phyloP scores from a whole-genome alignment of 371 early-diverging fungal genomes.

The Haplosporangium sp. region DNA sequence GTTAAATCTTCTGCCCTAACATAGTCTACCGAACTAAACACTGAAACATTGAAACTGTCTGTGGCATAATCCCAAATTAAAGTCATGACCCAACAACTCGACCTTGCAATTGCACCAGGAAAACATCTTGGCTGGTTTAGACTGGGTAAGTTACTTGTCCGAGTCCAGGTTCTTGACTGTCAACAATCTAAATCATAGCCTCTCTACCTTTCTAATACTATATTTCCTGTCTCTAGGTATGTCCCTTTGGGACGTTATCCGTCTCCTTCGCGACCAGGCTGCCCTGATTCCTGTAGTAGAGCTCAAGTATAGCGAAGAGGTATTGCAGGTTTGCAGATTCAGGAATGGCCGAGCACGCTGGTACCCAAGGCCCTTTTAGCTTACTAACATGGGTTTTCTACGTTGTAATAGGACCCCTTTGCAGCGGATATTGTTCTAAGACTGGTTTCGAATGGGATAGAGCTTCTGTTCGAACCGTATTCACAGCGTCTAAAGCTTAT shows the following conservation, averaged over 20 bases:
- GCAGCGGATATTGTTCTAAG: slow-evolving; percentile 69
- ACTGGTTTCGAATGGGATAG: slow-evolving; percentile 71
- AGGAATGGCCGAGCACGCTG: too few species aligned
- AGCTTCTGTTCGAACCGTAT: slow-evolving; percentile 71
- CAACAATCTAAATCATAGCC: too few species aligned
- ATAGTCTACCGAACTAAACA: neutral
- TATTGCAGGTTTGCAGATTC: slow-evolving; percentile 21
- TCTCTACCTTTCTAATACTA: neutral
- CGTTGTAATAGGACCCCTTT: slow-evolving; percentile 64
- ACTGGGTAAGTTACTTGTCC: slow-evolving; percentile 58
- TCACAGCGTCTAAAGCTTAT: slow-evolving; percentile 74
- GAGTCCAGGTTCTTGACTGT: neutral
- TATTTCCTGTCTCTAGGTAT: slow-evolving; percentile 55
- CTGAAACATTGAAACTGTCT: neutral
- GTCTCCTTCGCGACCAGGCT: slow-evolving; percentile 62
- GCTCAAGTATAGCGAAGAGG: slow-evolving; percentile 74
- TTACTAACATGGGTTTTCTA: slow-evolving; percentile 9
- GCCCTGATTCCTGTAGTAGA: slow-evolving; percentile 73
- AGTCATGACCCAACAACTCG: slow-evolving; percentile 59
- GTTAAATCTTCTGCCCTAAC: neutral
- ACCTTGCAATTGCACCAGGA: slow-evolving; percentile 66
- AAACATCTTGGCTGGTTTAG: slow-evolving; percentile 69
- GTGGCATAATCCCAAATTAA: neutral
- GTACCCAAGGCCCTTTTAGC: neutral
- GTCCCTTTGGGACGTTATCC: slow-evolving; percentile 68